Conservation (phyloP, 2,329 filamentous ascomycete genomes). For the Pseudogymnoascus sp. region DNA sequence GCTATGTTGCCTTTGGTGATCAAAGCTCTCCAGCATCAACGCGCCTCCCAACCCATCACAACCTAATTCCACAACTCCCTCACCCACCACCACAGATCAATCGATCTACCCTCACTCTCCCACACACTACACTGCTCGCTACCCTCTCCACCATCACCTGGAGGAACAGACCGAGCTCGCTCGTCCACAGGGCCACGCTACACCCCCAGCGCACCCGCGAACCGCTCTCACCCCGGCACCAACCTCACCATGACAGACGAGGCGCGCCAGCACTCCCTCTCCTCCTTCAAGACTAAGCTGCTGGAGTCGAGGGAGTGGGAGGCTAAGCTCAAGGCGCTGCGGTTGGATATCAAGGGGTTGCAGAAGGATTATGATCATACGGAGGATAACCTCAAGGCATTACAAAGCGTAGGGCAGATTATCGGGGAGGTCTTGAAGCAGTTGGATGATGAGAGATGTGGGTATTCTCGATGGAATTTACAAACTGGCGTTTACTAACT, state of each 20-base stretch:
- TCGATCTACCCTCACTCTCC: neutral
- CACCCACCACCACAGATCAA: neutral
- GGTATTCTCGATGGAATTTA: conserved; percentile 29
- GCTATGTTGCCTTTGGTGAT: conserved; percentile 3
- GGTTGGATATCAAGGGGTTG: conserved; percentile 90
- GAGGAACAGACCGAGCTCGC: neutral
- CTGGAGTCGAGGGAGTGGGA: conserved; percentile 98
- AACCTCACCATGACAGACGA: conserved; percentile 32
- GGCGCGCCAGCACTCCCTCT: conserved; percentile 59
- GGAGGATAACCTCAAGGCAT: conserved; percentile 98
- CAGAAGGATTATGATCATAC: conserved; percentile 94
- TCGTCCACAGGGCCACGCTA: conserved; percentile 1
- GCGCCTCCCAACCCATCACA: neutral
- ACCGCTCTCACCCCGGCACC: neutral
- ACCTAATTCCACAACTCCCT: neutral
- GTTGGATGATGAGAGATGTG: conserved; percentile 97
- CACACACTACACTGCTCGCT: neutral
- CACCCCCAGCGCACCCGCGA: neutral
- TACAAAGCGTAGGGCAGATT: conserved; percentile 98
- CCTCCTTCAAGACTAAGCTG: conserved; percentile 71
- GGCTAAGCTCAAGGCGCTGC: conserved; percentile 88
- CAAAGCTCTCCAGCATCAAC: neutral
- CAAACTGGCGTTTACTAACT: conserved; percentile 16
- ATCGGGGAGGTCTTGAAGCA: conserved; percentile 99
- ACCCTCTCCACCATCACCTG: neutral